Base-by-base conservation (phyloP, 345 rosid genomes). In the Aurinia saxatilis region DNA sequence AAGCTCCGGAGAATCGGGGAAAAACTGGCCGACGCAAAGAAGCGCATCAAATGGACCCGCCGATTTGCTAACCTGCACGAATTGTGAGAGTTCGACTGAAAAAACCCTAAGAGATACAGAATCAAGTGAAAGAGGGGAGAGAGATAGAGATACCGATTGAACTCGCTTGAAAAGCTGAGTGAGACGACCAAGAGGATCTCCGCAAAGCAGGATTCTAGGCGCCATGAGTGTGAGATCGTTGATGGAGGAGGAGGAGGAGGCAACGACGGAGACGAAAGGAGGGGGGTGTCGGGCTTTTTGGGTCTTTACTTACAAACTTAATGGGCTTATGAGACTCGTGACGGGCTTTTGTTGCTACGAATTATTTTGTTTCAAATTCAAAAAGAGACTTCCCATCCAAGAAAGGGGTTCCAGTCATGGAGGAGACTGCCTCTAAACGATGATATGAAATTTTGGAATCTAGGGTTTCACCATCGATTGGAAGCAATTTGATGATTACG, bases 121-220 rank as follows among this genome's bases (percentile, higher is more conserved):
- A 34, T 3, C 45, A 19, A 0, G 55, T 47, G 0, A n/a, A n/a
- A n/a, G 10, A 37, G 0, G 30, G 10, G 27, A 30, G 39, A 30
- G 7, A 46, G 7, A 48, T 5, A 48, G 50, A 57, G n/a, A 48
- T 13, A 89, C 96, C 80, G 89, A 74, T 73, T 75, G 83, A 5
- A 89, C 82, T 50, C 98, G 91, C 78, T 89, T 92, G 80, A 82
- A 78, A 70, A 92, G 92, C 80, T 82, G 95, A 73, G 35, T 77
- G 50, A 92, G 84, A 57, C 86, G 88, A 62, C 98, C 98, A 16
- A 78, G 40, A 73, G 82, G 89, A 78, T 89, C 98, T 39, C 98
- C 98, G 66, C 83, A 82, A 14, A 87, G 86, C 13, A 92, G 81
- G 34, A 92, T 70, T 73, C 96, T 75, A 1, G 93, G 93, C 63